Conservation (phyloP, 352 stramenopile genomes). For the Globisporangium nunn region DNA sequence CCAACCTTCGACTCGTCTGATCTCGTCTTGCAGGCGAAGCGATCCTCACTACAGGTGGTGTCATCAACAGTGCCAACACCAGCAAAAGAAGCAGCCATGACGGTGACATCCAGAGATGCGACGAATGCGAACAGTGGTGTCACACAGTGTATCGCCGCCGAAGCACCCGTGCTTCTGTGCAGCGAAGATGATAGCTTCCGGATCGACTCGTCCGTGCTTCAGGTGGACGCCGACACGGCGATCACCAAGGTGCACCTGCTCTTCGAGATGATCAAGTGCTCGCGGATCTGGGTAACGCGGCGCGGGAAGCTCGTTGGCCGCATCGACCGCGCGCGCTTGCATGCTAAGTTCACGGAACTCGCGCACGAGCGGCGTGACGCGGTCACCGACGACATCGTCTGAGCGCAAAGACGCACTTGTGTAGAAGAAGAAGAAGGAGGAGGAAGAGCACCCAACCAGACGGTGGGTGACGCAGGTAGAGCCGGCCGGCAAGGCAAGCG, state of each 20-base stretch:
- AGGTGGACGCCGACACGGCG: conserved; percentile 45
- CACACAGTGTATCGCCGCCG: neutral
- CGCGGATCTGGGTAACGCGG: conserved; percentile 43
- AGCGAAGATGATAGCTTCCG: conserved; percentile 16
- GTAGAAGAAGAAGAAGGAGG: no score
- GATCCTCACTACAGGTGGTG: neutral
- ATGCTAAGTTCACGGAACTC: conserved; percentile 27
- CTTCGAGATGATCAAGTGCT: conserved; percentile 72
- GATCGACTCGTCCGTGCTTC: conserved; percentile 46
- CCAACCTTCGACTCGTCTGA: conserved; percentile 3
- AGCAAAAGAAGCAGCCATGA: neutral
- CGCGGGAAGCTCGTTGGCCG: conserved; percentile 46
- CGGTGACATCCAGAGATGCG: neutral
- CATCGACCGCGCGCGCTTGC: conserved; percentile 43
- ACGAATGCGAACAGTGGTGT: neutral
- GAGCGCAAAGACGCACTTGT: neutral
- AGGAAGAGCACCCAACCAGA: no score
- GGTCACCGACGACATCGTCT: conserved; percentile 8
- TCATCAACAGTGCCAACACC: neutral
- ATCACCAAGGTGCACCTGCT: conserved; percentile 62
- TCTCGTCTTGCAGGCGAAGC: neutral
- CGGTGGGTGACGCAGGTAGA: no score
- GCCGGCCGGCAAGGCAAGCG: no score
- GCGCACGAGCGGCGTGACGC: conserved; percentile 8
- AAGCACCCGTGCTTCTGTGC: conserved; percentile 8